Evolutionary conservation across 495 filamentous ascomycete species (phyloP), one percentile per base, ranked within the genome.

Genomic region (Aspergillus funiculosus): DNA sequence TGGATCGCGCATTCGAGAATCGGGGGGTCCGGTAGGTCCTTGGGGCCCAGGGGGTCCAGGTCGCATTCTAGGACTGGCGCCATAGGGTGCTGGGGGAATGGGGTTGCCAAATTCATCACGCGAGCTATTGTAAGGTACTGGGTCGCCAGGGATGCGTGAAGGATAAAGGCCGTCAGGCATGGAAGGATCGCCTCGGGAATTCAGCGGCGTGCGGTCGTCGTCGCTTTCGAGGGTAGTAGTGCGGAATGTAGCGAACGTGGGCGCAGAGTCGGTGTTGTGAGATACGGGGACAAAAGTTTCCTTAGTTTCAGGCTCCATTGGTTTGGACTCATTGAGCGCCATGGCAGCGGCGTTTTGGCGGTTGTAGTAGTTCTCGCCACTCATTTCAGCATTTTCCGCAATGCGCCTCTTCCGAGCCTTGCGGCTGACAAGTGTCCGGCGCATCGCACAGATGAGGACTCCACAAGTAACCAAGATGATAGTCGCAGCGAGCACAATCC

Each of bases 371-470:
- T 87, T 90, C 49, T 90, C 78, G 14, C 89, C 89, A 60, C 86
- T 97, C 89, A 95, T 95, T 56, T 95, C 88, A 2, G 89, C 81
- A 60, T 95, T 95, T 55, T 92, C 86, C 1, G 83, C 86, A 57
- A 98, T 95, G 19, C 89, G 79, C 71, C 81, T 88, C 73, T 89
- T 89, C 47, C 90, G 74, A 8, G 91, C 89, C 69, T 95, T 95
- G 39, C 90, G 80, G 58, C 85, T 85, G 40, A 97, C 90, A 8
- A 98, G 72, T 1, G 91, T 95, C 34, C 92, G 82, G 48, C 92
- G 85, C 89, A 97, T 97, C n/a, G 89, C 89, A 59, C 92, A 98
- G 7, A 87, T 90, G 39, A 95, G 81, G 37, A 98, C 78, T 20
- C 84, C 83, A 62, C 84, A 88, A 5, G 86, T 70, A 35, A 87